Evolutionary conservation across 306 rosid species (phyloP), one percentile per base, ranked within the genome.

Genomic region (Rosa rugosa): DNA sequence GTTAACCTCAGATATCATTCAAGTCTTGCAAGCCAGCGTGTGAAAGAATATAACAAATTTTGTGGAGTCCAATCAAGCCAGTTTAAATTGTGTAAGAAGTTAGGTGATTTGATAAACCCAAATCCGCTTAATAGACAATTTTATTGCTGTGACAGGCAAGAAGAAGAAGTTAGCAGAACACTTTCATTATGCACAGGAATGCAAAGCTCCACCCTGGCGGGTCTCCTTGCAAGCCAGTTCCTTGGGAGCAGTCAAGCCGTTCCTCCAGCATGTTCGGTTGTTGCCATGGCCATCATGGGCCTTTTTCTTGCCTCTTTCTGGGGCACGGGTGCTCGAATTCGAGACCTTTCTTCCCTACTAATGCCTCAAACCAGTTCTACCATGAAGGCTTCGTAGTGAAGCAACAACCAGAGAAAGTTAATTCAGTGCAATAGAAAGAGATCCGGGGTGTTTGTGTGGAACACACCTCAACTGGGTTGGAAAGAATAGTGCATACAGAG

Each of bases 181-280:
- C 91, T 95, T 78, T 91, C 99, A 17, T 75, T 95, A 34, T 95
- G 99, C 90, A 93, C 96, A 11, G 99, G 99, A 81, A 95, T 95
- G 99, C 99, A 95, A 76, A 95, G 99, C 85, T 93, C 99, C 46
- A 95, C 99, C 41, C 86, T 95, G 76, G 99, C 99, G 25, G 99
- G 99, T 60, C 90, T 95, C 75, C 94, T 95, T n/a, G 98, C 99
- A 27, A 85, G 97, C 14, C 99, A 95, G 75, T 95, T 95, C 86
- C 87, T 95, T 36, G 99, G 97, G 74, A 86, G 89, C 84, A 95
- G 86, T 72, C 99, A 95, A 71, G 97, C 99, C 9, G 99, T 93
- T 79, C 97, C 99, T 6, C 87, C 99, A 11, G 99, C 99, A 11
- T 95, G 99, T 84, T 95, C 99, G 0, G 99, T 95, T 14, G 86